Evolutionary conservation across 352 stramenopile genomes (phyloP), one percentile per base, ranked within the genome.

Genomic region (Phytophthora sp.): DNA sequence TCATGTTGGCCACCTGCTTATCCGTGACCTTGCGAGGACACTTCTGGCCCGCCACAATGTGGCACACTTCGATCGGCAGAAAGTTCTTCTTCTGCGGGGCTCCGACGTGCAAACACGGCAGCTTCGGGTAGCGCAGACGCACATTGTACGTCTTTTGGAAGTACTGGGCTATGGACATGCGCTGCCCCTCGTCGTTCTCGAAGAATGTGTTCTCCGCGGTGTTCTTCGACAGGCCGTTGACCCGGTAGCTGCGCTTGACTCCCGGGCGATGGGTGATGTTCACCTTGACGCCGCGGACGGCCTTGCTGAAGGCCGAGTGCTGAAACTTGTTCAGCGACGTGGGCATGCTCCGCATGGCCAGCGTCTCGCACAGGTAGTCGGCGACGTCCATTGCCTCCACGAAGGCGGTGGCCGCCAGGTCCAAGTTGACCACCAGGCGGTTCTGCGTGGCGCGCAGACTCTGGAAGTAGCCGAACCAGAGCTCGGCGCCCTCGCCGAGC

Each of bases 1-100:
- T 96, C 81, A 96, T 94, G 34, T 94, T 89, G 17, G 84, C 77
- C 9, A 91, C 88, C 26, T 96, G 84, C 20, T 75, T 86, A 53
- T 95, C 87, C 15, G 79, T 92, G 4, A 67, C 73, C 62, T 96
- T 96, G 48, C 84, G 82, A 0, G 84, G 79, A 49, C 77, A 82
- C 55, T 89, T 91, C 57, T 96, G 87, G 3, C 86, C 84, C 0
- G 54, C 73, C 48, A 89, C 66, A 17, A 91, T 87, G 44, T 78
- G 59, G 45, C 88, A 96, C 0, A 95, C 83, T 51, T 96, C 88
- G 54, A 96, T 91, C 5, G 88, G 88, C 52, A 94, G 50, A 39
- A 91, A 96, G 37, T 82, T 94, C 34, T 85, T 82, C 58, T 91
- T 92, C 17, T 88, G 71, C 7, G 72, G 58, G 1, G 84, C 85